phyloP scores from a whole-genome alignment of 2,329 filamentous ascomycete genomes.

The Ploettnerulaceae sp. region DNA sequence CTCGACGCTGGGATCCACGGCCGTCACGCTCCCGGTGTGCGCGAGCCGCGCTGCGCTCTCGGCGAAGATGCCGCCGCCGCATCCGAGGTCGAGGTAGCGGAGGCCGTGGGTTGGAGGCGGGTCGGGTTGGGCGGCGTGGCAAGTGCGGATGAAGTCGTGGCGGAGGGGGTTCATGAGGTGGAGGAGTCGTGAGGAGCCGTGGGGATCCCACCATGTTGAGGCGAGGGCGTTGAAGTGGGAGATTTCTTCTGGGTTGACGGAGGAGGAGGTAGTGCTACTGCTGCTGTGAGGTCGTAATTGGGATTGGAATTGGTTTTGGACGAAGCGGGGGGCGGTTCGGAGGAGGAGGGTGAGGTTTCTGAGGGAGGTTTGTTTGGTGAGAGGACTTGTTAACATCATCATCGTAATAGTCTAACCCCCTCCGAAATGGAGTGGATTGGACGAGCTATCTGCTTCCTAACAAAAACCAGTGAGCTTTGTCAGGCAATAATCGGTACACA shows the following conservation, averaged over 20 bases:
- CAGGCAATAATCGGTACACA: too few relatives aligned
- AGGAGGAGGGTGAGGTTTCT: conserved; percentile 32
- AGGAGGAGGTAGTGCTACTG: conserved; percentile 42
- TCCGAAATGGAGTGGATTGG: too few relatives aligned
- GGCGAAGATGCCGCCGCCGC: conserved; percentile 93
- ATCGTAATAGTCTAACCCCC: too few relatives aligned
- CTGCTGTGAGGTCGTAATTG: conserved; percentile 21
- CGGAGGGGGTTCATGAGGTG: conserved; percentile 98
- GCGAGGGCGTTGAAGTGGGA: conserved; percentile 93
- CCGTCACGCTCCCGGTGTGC: conserved; percentile 60
- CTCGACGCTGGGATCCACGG: conserved; percentile 71
- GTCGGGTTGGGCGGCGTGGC: conserved; percentile 53
- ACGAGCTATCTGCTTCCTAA: too few relatives aligned
- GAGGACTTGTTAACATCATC: not conserved
- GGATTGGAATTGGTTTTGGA: conserved; percentile 28
- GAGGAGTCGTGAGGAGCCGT: conserved; percentile 84
- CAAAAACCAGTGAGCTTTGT: too few relatives aligned
- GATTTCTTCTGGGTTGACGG: conserved; percentile 83
- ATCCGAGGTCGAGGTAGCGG: conserved; percentile 85
- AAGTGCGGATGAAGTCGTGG: conserved; percentile 81
- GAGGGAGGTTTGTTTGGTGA: conserved; percentile 22
- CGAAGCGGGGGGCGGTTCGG: conserved; percentile 29
- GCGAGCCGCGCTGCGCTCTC: conserved; percentile 73
- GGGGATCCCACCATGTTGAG: conserved; percentile 93
- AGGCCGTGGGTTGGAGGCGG: conserved; percentile 42